Evolutionary conservation across 2,329 filamentous ascomycete species (phyloP).

Genomic region (Penicillium sp.): DNA sequence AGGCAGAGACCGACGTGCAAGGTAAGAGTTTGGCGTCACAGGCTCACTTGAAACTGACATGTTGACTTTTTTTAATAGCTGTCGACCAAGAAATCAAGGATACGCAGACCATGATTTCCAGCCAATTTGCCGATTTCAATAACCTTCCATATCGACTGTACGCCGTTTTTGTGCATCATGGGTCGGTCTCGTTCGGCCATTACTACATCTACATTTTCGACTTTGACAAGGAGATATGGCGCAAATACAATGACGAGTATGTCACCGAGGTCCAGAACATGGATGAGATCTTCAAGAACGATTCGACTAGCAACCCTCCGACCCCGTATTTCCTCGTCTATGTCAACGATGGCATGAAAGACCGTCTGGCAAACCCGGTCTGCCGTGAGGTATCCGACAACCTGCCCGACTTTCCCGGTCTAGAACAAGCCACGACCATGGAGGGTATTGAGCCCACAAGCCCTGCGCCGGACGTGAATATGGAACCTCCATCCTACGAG

Average conservation of each 20-base stretch:
- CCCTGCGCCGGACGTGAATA: slow-evolving; percentile 24
- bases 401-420: slow-evolving; percentile 5
- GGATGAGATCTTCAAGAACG: slow-evolving; percentile 65
- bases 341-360: slow-evolving; percentile 65
- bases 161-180: slow-evolving; percentile 86
- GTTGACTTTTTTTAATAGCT: slow-evolving; percentile 17
- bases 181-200: slow-evolving; percentile 69
- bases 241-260: slow-evolving; percentile 86
- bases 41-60: not conserved
- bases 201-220: slow-evolving; percentile 98
- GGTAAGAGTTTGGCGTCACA: slow-evolving; percentile 26
- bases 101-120: slow-evolving; percentile 50
- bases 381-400: slow-evolving; percentile 43
- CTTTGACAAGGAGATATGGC: slow-evolving; percentile 77
- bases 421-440: slow-evolving; percentile 10
- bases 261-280: slow-evolving; percentile 68
- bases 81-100: slow-evolving; percentile 49
- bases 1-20: slow-evolving; percentile 49
- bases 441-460: slow-evolving; percentile 17
- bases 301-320: slow-evolving; percentile 61
- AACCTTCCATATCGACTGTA: slow-evolving; percentile 77
- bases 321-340: slow-evolving; percentile 85
- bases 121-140: slow-evolving; percentile 62
- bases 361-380: slow-evolving; percentile 59
- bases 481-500: slow-evolving; percentile 32